Conservation (phyloP, 2,329 filamentous ascomycete species). For the Calycina marina region DNA sequence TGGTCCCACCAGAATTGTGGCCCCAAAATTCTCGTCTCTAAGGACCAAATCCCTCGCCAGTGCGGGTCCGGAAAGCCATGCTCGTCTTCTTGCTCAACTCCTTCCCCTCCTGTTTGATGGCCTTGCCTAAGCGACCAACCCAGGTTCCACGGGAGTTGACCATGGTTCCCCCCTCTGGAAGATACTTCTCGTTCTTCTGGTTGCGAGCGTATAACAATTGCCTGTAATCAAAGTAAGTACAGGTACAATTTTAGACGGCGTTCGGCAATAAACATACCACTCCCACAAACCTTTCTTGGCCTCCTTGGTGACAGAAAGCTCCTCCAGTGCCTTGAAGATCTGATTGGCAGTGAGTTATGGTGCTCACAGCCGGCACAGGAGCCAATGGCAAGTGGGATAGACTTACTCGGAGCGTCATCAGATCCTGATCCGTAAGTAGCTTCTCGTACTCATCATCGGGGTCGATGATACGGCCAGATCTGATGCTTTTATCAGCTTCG, state of each 20-base stretch:
- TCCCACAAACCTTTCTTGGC: conserved; percentile 32
- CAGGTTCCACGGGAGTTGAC: not conserved
- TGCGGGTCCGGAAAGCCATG: not conserved
- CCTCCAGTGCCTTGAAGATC: conserved; percentile 32
- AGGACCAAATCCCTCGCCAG: not conserved
- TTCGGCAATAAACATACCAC: conserved; percentile 29
- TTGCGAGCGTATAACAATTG: not conserved
- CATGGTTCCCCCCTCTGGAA: not conserved
- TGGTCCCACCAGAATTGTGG: too few species aligned
- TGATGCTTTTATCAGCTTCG: too few species aligned
- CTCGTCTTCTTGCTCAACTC: not conserved
- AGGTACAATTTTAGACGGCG: too few species aligned
- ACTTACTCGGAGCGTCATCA: conserved; percentile 1
- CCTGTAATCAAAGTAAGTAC: too few species aligned
- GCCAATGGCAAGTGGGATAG: too few species aligned
- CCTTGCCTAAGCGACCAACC: not conserved
- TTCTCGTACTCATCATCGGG: not conserved
- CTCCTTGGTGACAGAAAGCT: conserved; percentile 31
- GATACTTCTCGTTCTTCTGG: not conserved
- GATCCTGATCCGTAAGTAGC: not conserved
- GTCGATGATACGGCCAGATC: not conserved
- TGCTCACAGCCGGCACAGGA: too few species aligned
- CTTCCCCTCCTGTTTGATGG: not conserved
- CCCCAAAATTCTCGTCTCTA: too few species aligned
- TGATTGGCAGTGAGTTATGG: conserved; percentile 30